Evolutionary conservation across 2,329 filamentous ascomycete genomes (phyloP).

Genomic region (Neonectria coccinea): DNA sequence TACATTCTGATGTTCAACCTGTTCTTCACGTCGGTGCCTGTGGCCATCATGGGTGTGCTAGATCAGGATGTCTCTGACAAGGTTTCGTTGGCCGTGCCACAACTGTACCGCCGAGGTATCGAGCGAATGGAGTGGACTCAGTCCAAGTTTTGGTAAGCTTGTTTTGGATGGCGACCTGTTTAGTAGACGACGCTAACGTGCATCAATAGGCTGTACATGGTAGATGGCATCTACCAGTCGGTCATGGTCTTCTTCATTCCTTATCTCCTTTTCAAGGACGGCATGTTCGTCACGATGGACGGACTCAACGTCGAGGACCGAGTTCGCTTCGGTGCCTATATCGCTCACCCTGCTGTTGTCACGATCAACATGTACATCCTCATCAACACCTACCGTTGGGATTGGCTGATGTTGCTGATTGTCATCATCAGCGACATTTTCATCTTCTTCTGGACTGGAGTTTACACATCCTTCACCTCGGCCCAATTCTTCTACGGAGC

Average conservation of each 20-base stretch:
- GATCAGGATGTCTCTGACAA: constrained; percentile 97
- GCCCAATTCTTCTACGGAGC: constrained; percentile 77
- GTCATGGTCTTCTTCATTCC: constrained; percentile 93
- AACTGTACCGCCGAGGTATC: constrained; percentile 95
- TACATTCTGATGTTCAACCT: constrained; percentile 98
- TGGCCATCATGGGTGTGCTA: constrained; percentile 95
- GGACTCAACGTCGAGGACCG: constrained; percentile 84
- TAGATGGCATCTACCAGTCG: constrained; percentile 94
- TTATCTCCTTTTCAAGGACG: constrained; percentile 80
- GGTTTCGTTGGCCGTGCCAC: constrained; percentile 92
- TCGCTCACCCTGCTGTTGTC: constrained; percentile 85
- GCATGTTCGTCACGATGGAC: constrained; percentile 75
- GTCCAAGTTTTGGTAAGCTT: constrained; percentile 89
- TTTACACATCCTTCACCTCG: constrained; percentile 72
- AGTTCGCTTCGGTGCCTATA: constrained; percentile 85
- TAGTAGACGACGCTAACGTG: constrained; percentile 25
- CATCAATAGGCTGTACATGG: constrained; percentile 82
- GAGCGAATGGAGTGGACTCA: constrained; percentile 97
- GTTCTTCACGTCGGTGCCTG: constrained; percentile 93
- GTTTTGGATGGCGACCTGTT: not conserved
- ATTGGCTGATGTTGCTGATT: constrained; percentile 92
- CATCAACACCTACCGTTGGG: constrained; percentile 97
- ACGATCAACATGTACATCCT: constrained; percentile 95
- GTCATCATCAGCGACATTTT: constrained; percentile 85
- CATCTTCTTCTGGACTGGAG: constrained; percentile 95